Conservation (phyloP, 441 rosid genomes). For the Pelargonium australe region DNA sequence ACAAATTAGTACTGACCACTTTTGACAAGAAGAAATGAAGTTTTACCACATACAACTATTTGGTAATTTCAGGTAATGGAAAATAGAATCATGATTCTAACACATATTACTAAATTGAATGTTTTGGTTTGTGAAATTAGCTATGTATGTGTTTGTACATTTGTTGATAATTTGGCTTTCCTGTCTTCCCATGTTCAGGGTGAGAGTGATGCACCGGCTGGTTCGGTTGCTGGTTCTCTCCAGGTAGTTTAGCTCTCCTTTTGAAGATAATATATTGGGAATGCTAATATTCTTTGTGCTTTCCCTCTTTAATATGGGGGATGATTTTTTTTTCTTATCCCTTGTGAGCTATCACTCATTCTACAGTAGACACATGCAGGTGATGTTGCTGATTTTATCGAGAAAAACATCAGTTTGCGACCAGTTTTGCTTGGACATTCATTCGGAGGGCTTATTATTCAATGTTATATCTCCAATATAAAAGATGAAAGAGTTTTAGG, state of each 20-base stretch:
- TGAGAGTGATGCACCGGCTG: constrained; percentile 66
- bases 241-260: constrained; percentile 39
- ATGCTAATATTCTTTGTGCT: constrained; percentile 2
- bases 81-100: too few species aligned
- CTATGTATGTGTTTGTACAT: constrained; percentile 14
- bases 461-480: constrained; percentile 58
- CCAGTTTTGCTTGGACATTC: constrained; percentile 85
- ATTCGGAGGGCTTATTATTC: constrained; percentile 80
- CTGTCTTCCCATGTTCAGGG: constrained; percentile 41
- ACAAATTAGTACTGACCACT: too few species aligned
- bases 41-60: too few species aligned
- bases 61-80: too few species aligned
- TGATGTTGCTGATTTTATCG: constrained; percentile 67
- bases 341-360: constrained; percentile 16
- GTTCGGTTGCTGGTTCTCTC: constrained; percentile 66
- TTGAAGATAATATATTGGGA: constrained; percentile 10
- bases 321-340: constrained; percentile 14
- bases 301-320: background rate
- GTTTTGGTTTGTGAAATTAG: background rate
- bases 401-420: constrained; percentile 40
- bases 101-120: too few species aligned
- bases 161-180: constrained; percentile 15
- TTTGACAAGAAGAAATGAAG: too few species aligned
- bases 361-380: constrained; percentile 83
- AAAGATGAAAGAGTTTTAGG: constrained; percentile 32